Base-by-base conservation (phyloP, 2,329 filamentous ascomycete species). In the Colletotrichum siamense region DNA sequence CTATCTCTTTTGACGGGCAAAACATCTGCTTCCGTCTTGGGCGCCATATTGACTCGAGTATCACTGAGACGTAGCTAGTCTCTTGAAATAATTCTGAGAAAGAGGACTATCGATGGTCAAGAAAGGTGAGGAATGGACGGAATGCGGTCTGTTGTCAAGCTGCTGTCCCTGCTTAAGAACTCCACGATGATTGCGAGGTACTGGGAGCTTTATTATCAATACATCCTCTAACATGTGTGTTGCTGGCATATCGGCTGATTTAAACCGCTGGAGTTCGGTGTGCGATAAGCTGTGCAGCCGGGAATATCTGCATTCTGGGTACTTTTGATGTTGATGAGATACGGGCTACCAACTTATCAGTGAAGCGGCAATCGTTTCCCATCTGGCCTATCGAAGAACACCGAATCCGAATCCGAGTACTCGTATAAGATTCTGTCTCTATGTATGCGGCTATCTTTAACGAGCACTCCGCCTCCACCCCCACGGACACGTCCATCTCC, bases 21-120 rank as follows among this genome's bases (percentile, higher is more conserved):
- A 2, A 49, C 18, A 49, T 49, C 18, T 12, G 39, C 39, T 0
- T 49, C 39, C 18, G 9, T n/a, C 39, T n/a, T 49, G 18, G 18
- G 18, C 9, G 9, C 9, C 39, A 49, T n/a, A 12, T 44, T 44
- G 39, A n/a, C 5, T 12, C 39, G 18, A n/a, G 0, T n/a, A n/a
- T 44, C 18, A n/a, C 18, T 44, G 18, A 44, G 39, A 44, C 5
- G 18, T 44, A 7, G 0, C 5, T n/a, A 44, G 39, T 1, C 3
- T n/a, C 9, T 12, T n/a, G 18, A 12, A 7, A 44, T 0, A 12
- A 44, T 3, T 6, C 0, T n/a, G 39, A 44, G 18, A n/a, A 44
- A n/a, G 39, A n/a, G 5, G 18, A 44, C 18, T n/a, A 44, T 44
- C 9, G 39, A 44, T n/a, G 39, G 18, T 6, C 39, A 44, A 12